Conservation (phyloP, 768 basidiomycete genomes). For the Lentinula sp. region DNA sequence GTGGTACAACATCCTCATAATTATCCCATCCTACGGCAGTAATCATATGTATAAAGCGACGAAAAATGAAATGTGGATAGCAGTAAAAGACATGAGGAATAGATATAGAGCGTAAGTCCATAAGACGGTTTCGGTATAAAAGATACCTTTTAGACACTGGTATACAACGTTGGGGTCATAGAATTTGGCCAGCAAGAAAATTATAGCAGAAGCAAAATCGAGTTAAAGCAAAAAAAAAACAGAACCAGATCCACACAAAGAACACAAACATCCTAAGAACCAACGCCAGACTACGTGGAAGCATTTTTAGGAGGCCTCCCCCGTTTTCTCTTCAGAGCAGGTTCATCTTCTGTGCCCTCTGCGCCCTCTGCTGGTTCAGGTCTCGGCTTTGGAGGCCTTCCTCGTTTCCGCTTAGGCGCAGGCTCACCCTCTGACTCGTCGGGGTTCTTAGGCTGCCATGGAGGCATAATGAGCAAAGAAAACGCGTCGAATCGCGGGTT, state of each 20-base stretch:
- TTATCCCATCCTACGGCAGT: constrained; percentile 16
- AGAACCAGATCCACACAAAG: not conserved
- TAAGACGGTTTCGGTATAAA: not conserved
- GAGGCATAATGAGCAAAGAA: constrained; percentile 12
- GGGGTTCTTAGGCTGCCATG: not conserved
- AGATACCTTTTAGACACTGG: not conserved
- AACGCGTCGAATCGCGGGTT: constrained; percentile 14
- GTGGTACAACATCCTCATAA: not conserved
- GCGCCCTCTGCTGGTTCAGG: constrained; percentile 28
- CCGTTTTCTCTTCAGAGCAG: constrained; percentile 60
- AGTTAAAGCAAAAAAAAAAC: constrained; percentile 1
- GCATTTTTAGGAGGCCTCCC: constrained; percentile 63
- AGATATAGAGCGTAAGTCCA: constrained; percentile 13
- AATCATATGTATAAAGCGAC: constrained; percentile 26
- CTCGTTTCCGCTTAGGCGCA: constrained; percentile 60
- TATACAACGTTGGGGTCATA: constrained; percentile 4
- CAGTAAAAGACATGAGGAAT: constrained; percentile 20
- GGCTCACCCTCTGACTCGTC: constrained; percentile 36
- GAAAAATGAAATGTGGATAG: constrained; percentile 15
- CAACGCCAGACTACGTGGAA: constrained; percentile 18
- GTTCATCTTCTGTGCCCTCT: constrained; percentile 34
- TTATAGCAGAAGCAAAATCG: constrained; percentile 14
- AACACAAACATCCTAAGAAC: not conserved
- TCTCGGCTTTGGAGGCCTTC: constrained; percentile 70
- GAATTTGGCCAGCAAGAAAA: constrained; percentile 5